Conservation (phyloP, 257 asterid genomes). For the Misopates orontium region DNA sequence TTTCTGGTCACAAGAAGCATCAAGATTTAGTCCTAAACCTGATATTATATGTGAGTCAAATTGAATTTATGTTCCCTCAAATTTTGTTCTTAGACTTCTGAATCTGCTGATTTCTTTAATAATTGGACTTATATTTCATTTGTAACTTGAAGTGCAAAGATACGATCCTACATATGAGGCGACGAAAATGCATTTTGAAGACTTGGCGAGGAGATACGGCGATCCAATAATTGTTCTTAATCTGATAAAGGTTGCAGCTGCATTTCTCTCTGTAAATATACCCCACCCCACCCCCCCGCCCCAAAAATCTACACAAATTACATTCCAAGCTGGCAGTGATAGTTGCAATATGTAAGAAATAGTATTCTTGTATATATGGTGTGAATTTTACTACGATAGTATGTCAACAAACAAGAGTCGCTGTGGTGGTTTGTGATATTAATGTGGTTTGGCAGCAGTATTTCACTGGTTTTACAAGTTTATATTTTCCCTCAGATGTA, state of each 20-base stretch:
- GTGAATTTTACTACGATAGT: too few relatives aligned
- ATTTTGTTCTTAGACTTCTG: conserved; percentile 14
- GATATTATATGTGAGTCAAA: conserved; percentile 86
- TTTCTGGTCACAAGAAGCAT: conserved; percentile 99
- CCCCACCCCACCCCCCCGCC: neutral
- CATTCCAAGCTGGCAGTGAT: too few relatives aligned
- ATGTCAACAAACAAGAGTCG: too few relatives aligned
- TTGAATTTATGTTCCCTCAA: conserved; percentile 12
- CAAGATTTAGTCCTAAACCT: conserved; percentile 98
- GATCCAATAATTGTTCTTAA: conserved; percentile 94
- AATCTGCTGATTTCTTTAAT: conserved; percentile 18
- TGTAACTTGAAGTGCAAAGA: conserved; percentile 77
- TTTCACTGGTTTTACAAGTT: too few relatives aligned
- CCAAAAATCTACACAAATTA: too few relatives aligned
- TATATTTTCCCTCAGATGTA: too few relatives aligned
- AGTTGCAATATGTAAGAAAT: too few relatives aligned
- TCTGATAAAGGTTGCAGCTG: conserved; percentile 77
- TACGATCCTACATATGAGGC: conserved; percentile 99
- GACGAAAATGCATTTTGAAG: conserved; percentile 87
- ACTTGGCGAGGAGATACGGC: conserved; percentile 91
- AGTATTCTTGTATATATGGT: too few relatives aligned
- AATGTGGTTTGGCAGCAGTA: too few relatives aligned
- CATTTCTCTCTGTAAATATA: neutral
- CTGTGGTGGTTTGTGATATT: too few relatives aligned
- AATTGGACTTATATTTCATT: conserved; percentile 24